These are phyloP conservation scores for Alternaria sp. DNA, from an alignment of 2,329 filamentous ascomycete genomes.

Conservation along the genomic window DNA sequence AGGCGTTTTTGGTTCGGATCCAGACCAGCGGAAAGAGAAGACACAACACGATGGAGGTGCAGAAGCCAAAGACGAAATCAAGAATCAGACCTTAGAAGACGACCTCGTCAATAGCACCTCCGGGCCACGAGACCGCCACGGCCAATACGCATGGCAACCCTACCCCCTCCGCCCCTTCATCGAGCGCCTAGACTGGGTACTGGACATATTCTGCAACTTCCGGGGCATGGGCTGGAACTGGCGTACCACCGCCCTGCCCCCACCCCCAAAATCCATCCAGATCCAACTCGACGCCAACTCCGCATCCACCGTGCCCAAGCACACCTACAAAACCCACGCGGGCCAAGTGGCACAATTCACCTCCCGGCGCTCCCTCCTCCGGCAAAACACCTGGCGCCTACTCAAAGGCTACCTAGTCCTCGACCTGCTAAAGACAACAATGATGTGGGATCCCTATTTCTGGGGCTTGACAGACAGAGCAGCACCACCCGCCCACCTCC, in stretches of 20 bases:
- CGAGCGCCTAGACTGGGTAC: slow-evolving; percentile 64
- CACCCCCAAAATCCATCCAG: slow-evolving; percentile 51
- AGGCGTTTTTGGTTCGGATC: slow-evolving; percentile 24
- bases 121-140: slow-evolving; percentile 39
- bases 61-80: not conserved
- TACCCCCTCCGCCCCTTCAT: slow-evolving; percentile 56
- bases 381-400: slow-evolving; percentile 49
- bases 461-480: slow-evolving; percentile 56
- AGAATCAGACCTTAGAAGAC: not conserved
- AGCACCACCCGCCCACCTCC: slow-evolving; percentile 53
- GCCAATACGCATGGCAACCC: slow-evolving; percentile 59
- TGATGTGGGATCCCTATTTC: slow-evolving; percentile 83
- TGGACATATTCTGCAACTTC: slow-evolving; percentile 64
- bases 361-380: slow-evolving; percentile 42
- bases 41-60: not conserved
- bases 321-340: slow-evolving; percentile 28
- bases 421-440: slow-evolving; percentile 71
- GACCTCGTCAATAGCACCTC: slow-evolving; percentile 20
- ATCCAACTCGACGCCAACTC: slow-evolving; percentile 44
- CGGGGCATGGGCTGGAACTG: slow-evolving; percentile 67
- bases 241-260: slow-evolving; percentile 57
- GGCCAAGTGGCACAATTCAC: slow-evolving; percentile 49
- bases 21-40: slow-evolving; percentile 1
- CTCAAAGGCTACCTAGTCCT: slow-evolving; percentile 68
- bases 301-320: slow-evolving; percentile 14